Evolutionary conservation across 2,329 filamentous ascomycete species (phyloP).

Genomic region (Aspergillus phoenicis): DNA sequence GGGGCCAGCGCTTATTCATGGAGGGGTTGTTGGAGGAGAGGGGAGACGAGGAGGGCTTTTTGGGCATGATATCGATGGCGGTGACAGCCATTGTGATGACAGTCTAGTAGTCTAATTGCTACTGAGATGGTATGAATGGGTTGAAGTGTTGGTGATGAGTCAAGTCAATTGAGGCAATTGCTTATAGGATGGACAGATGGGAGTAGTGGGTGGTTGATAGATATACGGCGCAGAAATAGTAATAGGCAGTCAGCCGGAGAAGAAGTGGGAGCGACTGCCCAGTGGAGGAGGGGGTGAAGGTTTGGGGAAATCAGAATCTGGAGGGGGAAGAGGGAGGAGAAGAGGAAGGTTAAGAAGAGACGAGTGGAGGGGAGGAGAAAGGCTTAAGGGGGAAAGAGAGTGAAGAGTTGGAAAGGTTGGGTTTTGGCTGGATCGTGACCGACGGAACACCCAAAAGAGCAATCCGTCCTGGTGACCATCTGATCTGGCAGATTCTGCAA

Average conservation of each 20-base stretch:
- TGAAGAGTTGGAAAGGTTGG: background rate
- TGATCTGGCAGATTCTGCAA: slow-evolving; percentile 29
- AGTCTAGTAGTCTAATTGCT: slow-evolving; percentile 2
- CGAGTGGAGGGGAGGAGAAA: background rate
- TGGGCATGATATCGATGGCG: slow-evolving; percentile 22
- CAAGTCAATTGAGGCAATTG: background rate
- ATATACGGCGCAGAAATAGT: background rate
- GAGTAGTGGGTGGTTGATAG: background rate
- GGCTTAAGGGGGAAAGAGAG: slow-evolving; percentile 5
- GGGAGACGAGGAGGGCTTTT: slow-evolving; percentile 22
- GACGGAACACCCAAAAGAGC: slow-evolving; percentile 24
- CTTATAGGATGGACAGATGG: background rate
- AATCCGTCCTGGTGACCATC: slow-evolving; percentile 24
- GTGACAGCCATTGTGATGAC: slow-evolving; percentile 29
- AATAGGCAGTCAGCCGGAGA: background rate
- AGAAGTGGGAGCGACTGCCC: background rate
- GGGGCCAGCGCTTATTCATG: slow-evolving; percentile 39
- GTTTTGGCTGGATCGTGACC: background rate
- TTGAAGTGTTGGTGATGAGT: background rate
- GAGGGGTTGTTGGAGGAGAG: slow-evolving; percentile 28
- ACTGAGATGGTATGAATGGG: background rate
- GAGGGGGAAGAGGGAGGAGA: slow-evolving; percentile 7
- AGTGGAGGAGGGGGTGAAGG: background rate
- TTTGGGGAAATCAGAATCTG: background rate
- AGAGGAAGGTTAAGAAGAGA: background rate